phyloP scores from a whole-genome alignment of 768 basidiomycete species.

The Russula vinacea region DNA sequence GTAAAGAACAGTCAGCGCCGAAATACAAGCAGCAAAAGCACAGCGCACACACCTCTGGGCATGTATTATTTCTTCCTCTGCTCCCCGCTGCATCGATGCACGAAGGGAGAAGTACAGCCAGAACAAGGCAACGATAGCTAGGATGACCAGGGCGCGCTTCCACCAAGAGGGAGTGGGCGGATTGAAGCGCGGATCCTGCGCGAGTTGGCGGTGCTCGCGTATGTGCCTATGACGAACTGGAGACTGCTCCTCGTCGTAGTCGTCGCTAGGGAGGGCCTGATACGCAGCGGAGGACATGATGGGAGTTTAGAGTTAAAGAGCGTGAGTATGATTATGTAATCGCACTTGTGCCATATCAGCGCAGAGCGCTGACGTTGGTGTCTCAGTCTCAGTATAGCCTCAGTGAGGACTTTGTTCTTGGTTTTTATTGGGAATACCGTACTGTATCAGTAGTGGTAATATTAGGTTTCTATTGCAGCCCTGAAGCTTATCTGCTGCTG shows the following conservation, averaged over 20 bases:
- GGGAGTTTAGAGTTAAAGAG: slow-evolving; percentile 1
- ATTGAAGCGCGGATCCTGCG: slow-evolving; percentile 47
- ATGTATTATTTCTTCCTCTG: slow-evolving; percentile 50
- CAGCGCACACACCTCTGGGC: slow-evolving; percentile 53
- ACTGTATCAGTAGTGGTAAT: too few species aligned
- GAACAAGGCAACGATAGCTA: slow-evolving; percentile 43
- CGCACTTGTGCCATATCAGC: not conserved
- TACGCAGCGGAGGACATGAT: slow-evolving; percentile 27
- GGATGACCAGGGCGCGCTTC: slow-evolving; percentile 49
- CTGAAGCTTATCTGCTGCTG: too few species aligned
- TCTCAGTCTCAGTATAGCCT: too few species aligned
- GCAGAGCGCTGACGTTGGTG: too few species aligned
- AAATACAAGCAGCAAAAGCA: not conserved
- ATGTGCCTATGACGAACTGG: slow-evolving; percentile 3
- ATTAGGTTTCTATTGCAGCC: too few species aligned
- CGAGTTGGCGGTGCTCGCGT: slow-evolving; percentile 21
- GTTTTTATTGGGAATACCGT: too few species aligned
- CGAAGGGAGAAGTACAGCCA: slow-evolving; percentile 40
- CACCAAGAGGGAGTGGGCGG: slow-evolving; percentile 49
- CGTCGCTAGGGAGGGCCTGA: slow-evolving; percentile 27
- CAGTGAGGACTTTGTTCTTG: too few species aligned
- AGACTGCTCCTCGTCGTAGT: slow-evolving; percentile 11
- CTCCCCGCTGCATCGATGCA: slow-evolving; percentile 11
- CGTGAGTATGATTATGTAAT: slow-evolving; percentile 14
- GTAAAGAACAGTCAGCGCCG: slow-evolving; percentile 7